Base-by-base conservation (phyloP, 768 basidiomycete genomes). In the Cystofilobasidium ferigula region DNA sequence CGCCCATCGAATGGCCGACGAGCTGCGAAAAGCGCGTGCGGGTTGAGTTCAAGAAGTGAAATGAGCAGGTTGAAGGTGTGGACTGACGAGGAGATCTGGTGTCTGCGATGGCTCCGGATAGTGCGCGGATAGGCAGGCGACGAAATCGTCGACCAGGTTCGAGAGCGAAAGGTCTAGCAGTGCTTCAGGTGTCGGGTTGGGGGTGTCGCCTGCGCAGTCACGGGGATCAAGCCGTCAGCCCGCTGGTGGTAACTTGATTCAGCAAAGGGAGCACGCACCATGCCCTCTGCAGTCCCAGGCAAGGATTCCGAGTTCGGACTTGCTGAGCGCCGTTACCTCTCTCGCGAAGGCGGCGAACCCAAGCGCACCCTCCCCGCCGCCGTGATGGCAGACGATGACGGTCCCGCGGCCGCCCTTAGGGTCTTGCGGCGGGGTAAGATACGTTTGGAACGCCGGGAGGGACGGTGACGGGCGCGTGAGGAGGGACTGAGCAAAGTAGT, bases 1-100 rank as follows among this genome's bases (percentile, higher is more conserved):
- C 94, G 18, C 95, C 95, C 87, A 99, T 94, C 66, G 89, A 93
- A 73, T 99, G 95, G 0, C 95, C 95, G 12, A 95, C 81, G 9
- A 95, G 81, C 87, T 89, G 60, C 3, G 40, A n/a, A 35, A 34
- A 47, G n/a, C 3, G 45, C 47, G 26, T 48, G 22, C n/a, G 10
- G 10, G 40, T 10, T 8, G 32, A 51, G 34, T 56, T 14, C 20
- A 62, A 10, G 18, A 34, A 35, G 61, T 30, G 12, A 42, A 12
- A 40, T 3, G 22, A 24, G 40, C 24, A 58, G 47, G 43, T 12
- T 14, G 3, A 3, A 5, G 34, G 2, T 42, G n/a, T n/a, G 38
- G 28, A 76, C 83, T 69, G 72, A 93, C 91, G 70, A 97, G 74
- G 16, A 97, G 72, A 0, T 84, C 83, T 0, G 94, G 92, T 7